Evolutionary conservation across 2,329 filamentous ascomycete genomes (phyloP).

Genomic region (Trichoderma hamatum): DNA sequence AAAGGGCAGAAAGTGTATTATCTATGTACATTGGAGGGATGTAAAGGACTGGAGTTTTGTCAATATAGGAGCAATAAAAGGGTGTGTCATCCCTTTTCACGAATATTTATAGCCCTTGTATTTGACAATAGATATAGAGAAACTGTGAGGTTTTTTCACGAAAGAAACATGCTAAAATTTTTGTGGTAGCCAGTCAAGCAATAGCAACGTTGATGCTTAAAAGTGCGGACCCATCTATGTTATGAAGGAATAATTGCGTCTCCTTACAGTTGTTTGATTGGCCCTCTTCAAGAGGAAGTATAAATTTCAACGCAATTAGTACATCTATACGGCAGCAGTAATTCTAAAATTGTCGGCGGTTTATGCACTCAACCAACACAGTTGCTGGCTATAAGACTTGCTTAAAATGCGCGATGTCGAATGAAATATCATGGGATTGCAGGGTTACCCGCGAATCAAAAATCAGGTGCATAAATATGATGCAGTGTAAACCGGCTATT

Average conservation of each 20-base stretch:
- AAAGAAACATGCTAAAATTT: not conserved
- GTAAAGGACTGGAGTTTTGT: not conserved
- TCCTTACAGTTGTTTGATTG: too few relatives aligned
- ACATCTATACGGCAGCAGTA: not conserved
- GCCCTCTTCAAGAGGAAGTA: too few relatives aligned
- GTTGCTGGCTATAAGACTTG: not conserved
- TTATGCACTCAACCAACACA: not conserved
- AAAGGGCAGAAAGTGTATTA: not conserved
- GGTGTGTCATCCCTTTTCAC: not conserved
- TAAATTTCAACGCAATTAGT: too few relatives aligned
- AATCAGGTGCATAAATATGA: too few relatives aligned
- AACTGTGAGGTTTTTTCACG: not conserved
- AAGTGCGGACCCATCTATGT: not conserved
- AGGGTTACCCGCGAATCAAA: too few relatives aligned
- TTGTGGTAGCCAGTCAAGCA: not conserved
- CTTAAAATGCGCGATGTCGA: not conserved
- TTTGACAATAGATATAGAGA: too few relatives aligned
- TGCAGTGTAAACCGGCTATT: not conserved
- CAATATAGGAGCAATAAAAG: not conserved
- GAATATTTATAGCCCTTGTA: not conserved
- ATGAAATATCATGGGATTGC: not conserved
- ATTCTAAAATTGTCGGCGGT: not conserved
- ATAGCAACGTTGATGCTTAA: not conserved
- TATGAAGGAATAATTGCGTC: not conserved
- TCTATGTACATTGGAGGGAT: not conserved